Evolutionary conservation across 176 grass and related monocot genomes (phyloP).

Genomic region (Carex scoparia): DNA sequence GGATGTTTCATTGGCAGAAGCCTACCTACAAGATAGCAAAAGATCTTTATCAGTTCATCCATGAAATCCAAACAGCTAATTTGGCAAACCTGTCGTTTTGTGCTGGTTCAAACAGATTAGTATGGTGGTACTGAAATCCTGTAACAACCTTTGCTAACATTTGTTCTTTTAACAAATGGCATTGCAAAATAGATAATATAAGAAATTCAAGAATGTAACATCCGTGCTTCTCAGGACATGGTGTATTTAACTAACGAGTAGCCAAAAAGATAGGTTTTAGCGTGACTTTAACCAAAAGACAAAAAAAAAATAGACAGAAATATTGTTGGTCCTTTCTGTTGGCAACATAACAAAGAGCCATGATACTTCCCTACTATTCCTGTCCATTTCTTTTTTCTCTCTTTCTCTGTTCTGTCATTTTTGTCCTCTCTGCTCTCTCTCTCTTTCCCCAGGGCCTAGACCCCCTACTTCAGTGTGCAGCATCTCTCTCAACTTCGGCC

Average conservation of each 20-base stretch:
- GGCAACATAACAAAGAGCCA: neutral
- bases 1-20: neutral
- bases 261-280: neutral
- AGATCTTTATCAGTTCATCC: neutral
- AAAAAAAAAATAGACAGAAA: neutral
- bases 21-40: neutral
- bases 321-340: constrained; percentile 2
- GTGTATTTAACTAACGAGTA: neutral
- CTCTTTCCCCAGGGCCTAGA: neutral
- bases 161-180: neutral
- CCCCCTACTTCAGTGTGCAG: neutral
- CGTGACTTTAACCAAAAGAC: neutral
- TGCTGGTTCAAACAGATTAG: neutral
- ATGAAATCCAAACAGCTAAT: neutral
- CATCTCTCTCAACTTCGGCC: neutral
- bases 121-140: neutral
- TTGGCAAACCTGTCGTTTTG: neutral
- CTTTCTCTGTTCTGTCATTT: neutral
- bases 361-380: neutral
- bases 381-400: neutral
- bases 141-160: neutral
- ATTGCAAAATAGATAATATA: neutral
- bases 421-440: neutral
- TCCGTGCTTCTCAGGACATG: neutral
- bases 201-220: neutral